These are phyloP conservation scores for Fusarium odoratissimum DNA, from an alignment of 2,329 filamentous ascomycete genomes.

Conservation along the genomic window DNA sequence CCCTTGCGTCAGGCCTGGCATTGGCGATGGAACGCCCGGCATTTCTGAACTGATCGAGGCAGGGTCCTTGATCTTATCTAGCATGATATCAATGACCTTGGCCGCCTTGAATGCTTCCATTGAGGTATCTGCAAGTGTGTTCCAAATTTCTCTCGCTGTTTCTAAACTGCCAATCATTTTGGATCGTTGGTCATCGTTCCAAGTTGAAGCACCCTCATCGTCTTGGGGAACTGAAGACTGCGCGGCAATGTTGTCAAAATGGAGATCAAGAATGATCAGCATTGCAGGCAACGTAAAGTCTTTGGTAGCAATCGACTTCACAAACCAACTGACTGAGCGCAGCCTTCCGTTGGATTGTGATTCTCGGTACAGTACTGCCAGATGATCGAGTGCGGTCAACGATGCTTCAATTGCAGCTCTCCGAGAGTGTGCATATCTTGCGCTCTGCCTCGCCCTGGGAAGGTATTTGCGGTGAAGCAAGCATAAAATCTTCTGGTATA, in stretches of 20 bases:
- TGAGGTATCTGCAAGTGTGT: conserved; percentile 77
- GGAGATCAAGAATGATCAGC: conserved; percentile 84
- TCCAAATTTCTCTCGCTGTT: conserved; percentile 82
- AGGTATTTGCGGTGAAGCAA: conserved; percentile 91
- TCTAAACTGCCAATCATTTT: conserved; percentile 84
- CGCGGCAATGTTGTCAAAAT: conserved; percentile 70
- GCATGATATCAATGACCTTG: conserved; percentile 83
- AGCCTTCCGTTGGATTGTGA: conserved; percentile 78
- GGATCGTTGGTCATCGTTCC: conserved; percentile 69
- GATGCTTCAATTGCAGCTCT: conserved; percentile 88
- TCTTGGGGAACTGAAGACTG: conserved; percentile 54
- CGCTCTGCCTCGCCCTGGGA: conserved; percentile 78
- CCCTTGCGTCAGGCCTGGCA: conserved; percentile 49
- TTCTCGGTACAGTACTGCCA: conserved; percentile 80
- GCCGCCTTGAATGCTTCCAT: conserved; percentile 93
- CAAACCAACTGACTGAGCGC: conserved; percentile 79
- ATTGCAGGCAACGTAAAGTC: conserved; percentile 90
- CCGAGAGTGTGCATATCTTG: conserved; percentile 85
- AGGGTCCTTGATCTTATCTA: conserved; percentile 74
- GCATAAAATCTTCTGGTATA: conserved; percentile 90
- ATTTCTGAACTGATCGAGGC: conserved; percentile 13
- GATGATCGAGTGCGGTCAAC: conserved; percentile 81
- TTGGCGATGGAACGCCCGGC: conserved; percentile 27
- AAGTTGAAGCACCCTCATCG: conserved; percentile 63
- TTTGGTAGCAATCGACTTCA: conserved; percentile 81